Percentiles rank a stretch among this genome's conserved stretches.
These are phyloP conservation scores for Sporothrix dimorphospora DNA, from an alignment of 2,329 filamentous ascomycete species.

Conservation along the genomic window DNA sequence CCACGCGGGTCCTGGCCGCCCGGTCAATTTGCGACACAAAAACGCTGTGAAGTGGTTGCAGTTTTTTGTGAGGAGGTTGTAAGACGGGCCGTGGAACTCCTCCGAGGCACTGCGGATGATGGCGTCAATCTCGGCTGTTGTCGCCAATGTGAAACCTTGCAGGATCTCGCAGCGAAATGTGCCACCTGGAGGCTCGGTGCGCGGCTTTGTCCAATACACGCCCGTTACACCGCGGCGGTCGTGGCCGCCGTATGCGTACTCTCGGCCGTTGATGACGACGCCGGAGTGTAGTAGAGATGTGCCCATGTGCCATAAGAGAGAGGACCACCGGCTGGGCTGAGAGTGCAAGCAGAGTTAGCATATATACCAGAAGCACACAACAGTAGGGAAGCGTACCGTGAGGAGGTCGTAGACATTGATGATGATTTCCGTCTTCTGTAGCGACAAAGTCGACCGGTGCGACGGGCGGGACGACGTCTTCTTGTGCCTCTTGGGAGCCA, in stretches of 20 bases:
- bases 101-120: slow-evolving; percentile 71
- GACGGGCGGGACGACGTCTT: slow-evolving; percentile 44
- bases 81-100: slow-evolving; percentile 73
- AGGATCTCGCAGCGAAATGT: slow-evolving; percentile 75
- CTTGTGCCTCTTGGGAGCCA: slow-evolving; percentile 50
- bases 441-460: slow-evolving; percentile 68
- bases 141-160: slow-evolving; percentile 75
- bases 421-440: slow-evolving; percentile 72
- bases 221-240: slow-evolving; percentile 71
- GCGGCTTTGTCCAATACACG: slow-evolving; percentile 80
- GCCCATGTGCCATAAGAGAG: slow-evolving; percentile 76
- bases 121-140: slow-evolving; percentile 68
- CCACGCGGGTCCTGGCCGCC: slow-evolving; percentile 71
- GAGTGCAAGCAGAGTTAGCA: slow-evolving; percentile 1
- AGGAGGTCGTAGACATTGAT: slow-evolving; percentile 81
- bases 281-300: slow-evolving; percentile 80
- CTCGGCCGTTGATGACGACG: slow-evolving; percentile 76
- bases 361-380: slow-evolving; percentile 6
- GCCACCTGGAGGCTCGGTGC: slow-evolving; percentile 72
- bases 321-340: slow-evolving; percentile 73
- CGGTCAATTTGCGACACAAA: slow-evolving; percentile 73
- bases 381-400: slow-evolving; percentile 54
- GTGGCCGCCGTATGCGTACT: slow-evolving; percentile 87
- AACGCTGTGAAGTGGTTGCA: slow-evolving; percentile 88
- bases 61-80: slow-evolving; percentile 81